Percentiles rank a stretch among this genome's conserved stretches.
Evolutionary conservation across 2,329 filamentous ascomycete genomes (phyloP).

Genomic region (Raffaelea albimanens): DNA sequence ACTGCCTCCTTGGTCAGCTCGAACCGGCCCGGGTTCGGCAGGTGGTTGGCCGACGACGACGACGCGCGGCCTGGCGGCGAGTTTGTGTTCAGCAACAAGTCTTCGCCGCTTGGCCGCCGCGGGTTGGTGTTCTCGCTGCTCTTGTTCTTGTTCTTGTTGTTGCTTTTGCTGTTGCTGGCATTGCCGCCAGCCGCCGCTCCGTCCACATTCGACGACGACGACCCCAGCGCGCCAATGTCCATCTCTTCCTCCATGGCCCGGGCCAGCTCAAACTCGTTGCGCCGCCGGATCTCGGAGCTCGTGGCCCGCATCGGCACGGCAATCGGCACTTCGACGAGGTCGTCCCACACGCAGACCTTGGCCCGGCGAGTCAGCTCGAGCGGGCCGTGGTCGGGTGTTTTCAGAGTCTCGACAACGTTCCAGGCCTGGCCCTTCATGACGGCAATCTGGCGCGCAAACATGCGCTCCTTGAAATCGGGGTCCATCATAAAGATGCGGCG

Average conservation of each 20-base stretch:
- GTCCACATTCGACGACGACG: neutral
- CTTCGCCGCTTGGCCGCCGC: conserved; percentile 27
- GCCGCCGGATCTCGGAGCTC: conserved; percentile 73
- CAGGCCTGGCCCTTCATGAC: conserved; percentile 99
- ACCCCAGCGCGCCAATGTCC: conserved; percentile 61
- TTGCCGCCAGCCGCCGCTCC: neutral
- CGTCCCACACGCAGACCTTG: conserved; percentile 95
- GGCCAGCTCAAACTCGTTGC: conserved; percentile 20
- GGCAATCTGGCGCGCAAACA: conserved; percentile 97
- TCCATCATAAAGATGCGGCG: conserved; percentile 85
- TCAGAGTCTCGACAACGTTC: conserved; percentile 97
- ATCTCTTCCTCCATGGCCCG: conserved; percentile 67
- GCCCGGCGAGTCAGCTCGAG: conserved; percentile 81
- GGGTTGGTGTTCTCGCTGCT: no score
- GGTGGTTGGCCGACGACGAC: conserved; percentile 13
- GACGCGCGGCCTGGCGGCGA: conserved; percentile 35
- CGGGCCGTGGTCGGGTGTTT: conserved; percentile 83
- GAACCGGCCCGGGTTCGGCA: conserved; percentile 69
- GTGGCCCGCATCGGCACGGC: conserved; percentile 82
- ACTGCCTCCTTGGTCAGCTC: conserved; percentile 45
- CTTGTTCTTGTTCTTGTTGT: no score
- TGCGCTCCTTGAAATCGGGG: conserved; percentile 92
- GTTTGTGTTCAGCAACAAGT: conserved; percentile 60
- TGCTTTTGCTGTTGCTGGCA: conserved; percentile 22
- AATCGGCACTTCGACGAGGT: conserved; percentile 89